These are phyloP conservation scores for Podila epigama DNA, from an alignment of 192 early-diverging fungal genomes.

Conservation along the genomic window DNA sequence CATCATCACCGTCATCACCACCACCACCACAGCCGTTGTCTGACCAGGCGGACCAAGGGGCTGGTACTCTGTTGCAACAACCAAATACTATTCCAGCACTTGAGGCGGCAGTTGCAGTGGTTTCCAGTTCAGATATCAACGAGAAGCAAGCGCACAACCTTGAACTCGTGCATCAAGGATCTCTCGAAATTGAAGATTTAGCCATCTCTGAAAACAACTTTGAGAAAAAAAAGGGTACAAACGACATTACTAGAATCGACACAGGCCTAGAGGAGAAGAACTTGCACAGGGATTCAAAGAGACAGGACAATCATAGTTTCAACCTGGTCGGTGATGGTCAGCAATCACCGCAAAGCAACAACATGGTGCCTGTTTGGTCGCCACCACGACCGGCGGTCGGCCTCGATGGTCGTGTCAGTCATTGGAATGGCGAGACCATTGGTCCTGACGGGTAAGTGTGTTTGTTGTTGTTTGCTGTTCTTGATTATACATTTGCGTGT, in stretches of 20 bases:
- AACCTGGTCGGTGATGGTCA: background rate
- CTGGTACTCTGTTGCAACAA: no score
- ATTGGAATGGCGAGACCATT: constrained; percentile 37
- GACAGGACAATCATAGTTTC: no score
- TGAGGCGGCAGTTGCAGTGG: no score
- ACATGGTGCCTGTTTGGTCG: no score
- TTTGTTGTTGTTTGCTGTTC: background rate
- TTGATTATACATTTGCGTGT: background rate
- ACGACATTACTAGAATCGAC: no score
- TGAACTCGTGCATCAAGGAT: background rate
- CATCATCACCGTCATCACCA: no score
- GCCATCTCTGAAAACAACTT: background rate
- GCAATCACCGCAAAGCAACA: background rate
- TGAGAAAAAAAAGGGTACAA: background rate
- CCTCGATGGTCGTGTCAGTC: constrained; percentile 37
- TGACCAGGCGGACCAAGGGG: no score
- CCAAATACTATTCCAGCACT: no score
- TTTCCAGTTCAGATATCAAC: background rate
- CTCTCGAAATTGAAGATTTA: constrained; percentile 13
- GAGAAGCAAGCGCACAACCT: background rate
- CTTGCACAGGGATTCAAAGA: no score
- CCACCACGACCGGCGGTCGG: constrained; percentile 22
- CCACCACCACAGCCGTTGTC: no score
- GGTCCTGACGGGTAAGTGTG: constrained; percentile 35
- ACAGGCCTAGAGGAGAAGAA: no score